phyloP scores from a whole-genome alignment of 768 basidiomycete species.

The Termitomyces titanicus region DNA sequence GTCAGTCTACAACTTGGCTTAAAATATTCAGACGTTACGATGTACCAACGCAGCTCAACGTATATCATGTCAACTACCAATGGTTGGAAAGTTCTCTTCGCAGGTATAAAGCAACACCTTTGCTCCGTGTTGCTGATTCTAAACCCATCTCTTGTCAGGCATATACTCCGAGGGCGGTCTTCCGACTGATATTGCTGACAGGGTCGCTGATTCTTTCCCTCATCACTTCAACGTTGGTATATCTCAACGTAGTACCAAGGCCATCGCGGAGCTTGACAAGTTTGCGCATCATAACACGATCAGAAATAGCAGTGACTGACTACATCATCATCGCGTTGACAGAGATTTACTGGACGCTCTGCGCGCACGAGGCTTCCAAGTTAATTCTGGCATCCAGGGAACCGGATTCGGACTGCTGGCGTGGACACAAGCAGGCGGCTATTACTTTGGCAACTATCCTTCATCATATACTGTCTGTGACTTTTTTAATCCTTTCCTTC shows the following conservation, averaged over 20 bases:
- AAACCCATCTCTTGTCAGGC: constrained; percentile 15
- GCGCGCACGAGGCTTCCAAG: constrained; percentile 52
- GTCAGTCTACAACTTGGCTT: too few relatives aligned
- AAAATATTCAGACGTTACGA: constrained; percentile 43
- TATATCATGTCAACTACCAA: constrained; percentile 18
- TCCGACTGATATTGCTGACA: constrained; percentile 47
- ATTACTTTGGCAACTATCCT: constrained; percentile 52
- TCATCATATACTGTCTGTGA: background rate
- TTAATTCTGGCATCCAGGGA: constrained; percentile 46
- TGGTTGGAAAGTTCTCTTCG: constrained; percentile 19
- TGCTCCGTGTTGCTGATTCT: background rate
- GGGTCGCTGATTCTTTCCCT: constrained; percentile 45
- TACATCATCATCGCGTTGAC: background rate
- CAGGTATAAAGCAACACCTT: constrained; percentile 10
- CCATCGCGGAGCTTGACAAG: constrained; percentile 56
- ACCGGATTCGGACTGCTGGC: constrained; percentile 48
- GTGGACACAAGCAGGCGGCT: constrained; percentile 53
- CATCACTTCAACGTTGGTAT: constrained; percentile 27
- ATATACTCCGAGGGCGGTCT: constrained; percentile 46
- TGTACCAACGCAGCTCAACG: constrained; percentile 52
- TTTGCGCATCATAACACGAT: constrained; percentile 17
- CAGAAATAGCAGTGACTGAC: background rate
- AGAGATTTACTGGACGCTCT: constrained; percentile 56
- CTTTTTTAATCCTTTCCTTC: background rate
- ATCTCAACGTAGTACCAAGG: constrained; percentile 26